phyloP scores from a whole-genome alignment of 441 rosid species.

The Populus tomentosa region DNA sequence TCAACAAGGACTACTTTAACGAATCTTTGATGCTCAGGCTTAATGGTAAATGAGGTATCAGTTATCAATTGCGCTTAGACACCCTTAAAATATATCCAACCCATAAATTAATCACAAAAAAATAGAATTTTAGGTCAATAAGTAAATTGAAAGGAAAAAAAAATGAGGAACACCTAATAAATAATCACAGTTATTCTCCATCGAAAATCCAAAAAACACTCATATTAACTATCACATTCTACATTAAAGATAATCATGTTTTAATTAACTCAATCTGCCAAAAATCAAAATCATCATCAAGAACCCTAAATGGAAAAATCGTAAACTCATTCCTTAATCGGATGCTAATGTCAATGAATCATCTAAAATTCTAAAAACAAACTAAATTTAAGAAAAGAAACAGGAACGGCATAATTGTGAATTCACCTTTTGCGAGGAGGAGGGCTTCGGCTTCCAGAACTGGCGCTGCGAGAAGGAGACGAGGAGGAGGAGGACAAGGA shows the following conservation, averaged over 20 bases:
- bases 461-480: constrained; percentile 47
- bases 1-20: not conserved
- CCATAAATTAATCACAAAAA: not conserved
- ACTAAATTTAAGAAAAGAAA: no score
- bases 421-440: constrained; percentile 42
- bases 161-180: not conserved
- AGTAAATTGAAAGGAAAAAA: no score
- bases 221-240: not conserved
- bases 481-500: constrained; percentile 37
- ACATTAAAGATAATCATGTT: not conserved
- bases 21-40: not conserved
- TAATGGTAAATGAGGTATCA: not conserved
- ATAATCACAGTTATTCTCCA: not conserved
- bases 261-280: not conserved
- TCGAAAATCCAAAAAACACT: no score
- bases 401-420: not conserved
- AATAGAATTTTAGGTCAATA: no score
- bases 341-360: not conserved
- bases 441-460: constrained; percentile 55
- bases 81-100: not conserved
- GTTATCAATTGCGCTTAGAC: not conserved
- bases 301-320: not conserved
- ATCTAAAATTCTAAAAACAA: not conserved
- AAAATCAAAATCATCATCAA: not conserved
- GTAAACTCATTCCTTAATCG: not conserved